Conservation (phyloP, 805 yeast genomes). For the Ogataea methanolica region DNA sequence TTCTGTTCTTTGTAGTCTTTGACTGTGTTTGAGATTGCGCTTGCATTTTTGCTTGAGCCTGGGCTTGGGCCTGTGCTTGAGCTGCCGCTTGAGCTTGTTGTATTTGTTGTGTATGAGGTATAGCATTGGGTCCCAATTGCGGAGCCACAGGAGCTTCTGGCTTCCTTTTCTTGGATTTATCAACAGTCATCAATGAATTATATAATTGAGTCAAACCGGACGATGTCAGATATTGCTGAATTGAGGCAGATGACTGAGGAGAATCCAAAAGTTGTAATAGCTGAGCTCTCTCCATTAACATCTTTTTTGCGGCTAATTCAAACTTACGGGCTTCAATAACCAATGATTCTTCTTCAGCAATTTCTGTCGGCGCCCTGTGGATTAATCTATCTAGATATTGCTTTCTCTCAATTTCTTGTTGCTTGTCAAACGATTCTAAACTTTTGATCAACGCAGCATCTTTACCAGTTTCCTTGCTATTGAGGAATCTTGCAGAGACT, state of each 20-base stretch:
- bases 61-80: slow-evolving; percentile 9
- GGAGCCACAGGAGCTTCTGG: slow-evolving; percentile 54
- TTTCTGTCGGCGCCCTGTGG: slow-evolving; percentile 88
- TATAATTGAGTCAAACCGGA: slow-evolving; percentile 88
- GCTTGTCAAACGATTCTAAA: slow-evolving; percentile 59
- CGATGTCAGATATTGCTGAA: slow-evolving; percentile 73
- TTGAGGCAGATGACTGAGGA: slow-evolving; percentile 74
- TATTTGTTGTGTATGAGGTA: slow-evolving; percentile 38
- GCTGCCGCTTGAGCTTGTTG: slow-evolving; percentile 14
- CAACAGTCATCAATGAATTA: slow-evolving; percentile 65
- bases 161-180: slow-evolving; percentile 56
- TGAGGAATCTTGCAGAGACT: slow-evolving; percentile 54
- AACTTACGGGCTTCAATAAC: slow-evolving; percentile 90
- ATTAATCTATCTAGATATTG: slow-evolving; percentile 71
- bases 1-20: slow-evolving; percentile 4
- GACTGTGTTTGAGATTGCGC: slow-evolving; percentile 6
- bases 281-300: slow-evolving; percentile 76
- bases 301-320: slow-evolving; percentile 87
- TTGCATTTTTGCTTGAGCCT: slow-evolving; percentile 24
- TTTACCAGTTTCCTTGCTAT: slow-evolving; percentile 33
- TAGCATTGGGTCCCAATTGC: slow-evolving; percentile 51
- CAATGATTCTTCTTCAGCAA: slow-evolving; percentile 94
- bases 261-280: slow-evolving; percentile 77
- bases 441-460: slow-evolving; percentile 50
- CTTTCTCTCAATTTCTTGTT: slow-evolving; percentile 75